These are phyloP conservation scores for Pseudocercospora vitis DNA, from an alignment of 2,329 filamentous ascomycete genomes.

Conservation along the genomic window DNA sequence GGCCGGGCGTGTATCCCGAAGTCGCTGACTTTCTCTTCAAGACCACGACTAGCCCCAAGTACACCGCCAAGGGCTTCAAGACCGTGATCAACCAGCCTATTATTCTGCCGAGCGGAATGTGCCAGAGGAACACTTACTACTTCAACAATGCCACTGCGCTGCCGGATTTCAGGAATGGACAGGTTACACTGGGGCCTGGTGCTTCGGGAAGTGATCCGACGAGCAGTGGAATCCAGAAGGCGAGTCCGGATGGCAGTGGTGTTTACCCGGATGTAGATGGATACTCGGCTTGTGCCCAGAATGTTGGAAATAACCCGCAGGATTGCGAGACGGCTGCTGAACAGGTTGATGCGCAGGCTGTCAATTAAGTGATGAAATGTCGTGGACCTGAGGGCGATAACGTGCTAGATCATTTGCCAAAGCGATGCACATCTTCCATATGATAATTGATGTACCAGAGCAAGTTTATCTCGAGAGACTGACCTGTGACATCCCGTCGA, in stretches of 20 bases:
- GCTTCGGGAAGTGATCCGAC: slow-evolving; percentile 22
- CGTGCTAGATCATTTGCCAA: no score
- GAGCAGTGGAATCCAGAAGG: slow-evolving; percentile 21
- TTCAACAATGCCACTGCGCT: slow-evolving; percentile 29
- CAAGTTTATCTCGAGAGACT: no score
- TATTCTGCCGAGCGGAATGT: slow-evolving; percentile 20
- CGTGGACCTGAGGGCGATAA: no score
- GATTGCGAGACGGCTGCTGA: slow-evolving; percentile 26
- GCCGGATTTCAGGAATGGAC: slow-evolving; percentile 22
- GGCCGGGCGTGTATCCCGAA: slow-evolving; percentile 29
- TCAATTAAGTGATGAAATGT: background rate
- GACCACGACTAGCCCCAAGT: slow-evolving; percentile 1
- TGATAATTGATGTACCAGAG: no score
- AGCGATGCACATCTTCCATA: no score
- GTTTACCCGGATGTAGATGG: slow-evolving; percentile 26
- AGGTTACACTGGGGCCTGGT: slow-evolving; percentile 29
- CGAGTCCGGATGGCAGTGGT: slow-evolving; percentile 25
- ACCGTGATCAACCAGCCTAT: slow-evolving; percentile 26
- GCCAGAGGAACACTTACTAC: slow-evolving; percentile 31
- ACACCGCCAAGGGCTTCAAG: slow-evolving; percentile 25
- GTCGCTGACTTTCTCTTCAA: slow-evolving; percentile 25
- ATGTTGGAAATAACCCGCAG: slow-evolving; percentile 28
- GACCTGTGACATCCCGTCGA: no score
- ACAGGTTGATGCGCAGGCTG: slow-evolving; percentile 17
- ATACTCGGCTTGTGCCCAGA: slow-evolving; percentile 27